Conservation (phyloP, 768 basidiomycete species). For the Termitomyces sp. region DNA sequence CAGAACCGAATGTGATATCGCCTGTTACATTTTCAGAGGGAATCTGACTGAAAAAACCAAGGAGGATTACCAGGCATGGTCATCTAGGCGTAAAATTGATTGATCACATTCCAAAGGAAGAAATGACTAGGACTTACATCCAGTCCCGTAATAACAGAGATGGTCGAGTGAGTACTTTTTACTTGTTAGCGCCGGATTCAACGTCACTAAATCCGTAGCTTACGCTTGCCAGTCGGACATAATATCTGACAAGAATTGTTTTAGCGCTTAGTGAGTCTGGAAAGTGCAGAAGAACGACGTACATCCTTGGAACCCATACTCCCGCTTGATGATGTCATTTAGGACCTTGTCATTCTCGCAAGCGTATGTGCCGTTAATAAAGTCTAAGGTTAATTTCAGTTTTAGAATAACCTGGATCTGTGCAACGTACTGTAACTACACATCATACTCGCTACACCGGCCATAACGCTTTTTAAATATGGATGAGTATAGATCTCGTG, state of each 20-base stretch:
- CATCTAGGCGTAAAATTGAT: conserved; percentile 39
- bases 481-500: conserved; percentile 73
- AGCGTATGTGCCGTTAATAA: conserved; percentile 66
- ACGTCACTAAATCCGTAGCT: conserved; percentile 10
- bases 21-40: background rate
- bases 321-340: conserved; percentile 71
- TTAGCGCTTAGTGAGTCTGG: background rate
- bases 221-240: conserved; percentile 74
- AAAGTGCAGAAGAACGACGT: conserved; percentile 15
- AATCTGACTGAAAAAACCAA: background rate
- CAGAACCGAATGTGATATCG: conserved; percentile 44
- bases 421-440: conserved; percentile 61
- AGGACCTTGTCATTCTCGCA: conserved; percentile 70
- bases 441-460: conserved; percentile 71
- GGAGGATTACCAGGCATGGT: conserved; percentile 51
- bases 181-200: background rate
- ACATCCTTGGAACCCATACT: conserved; percentile 77
- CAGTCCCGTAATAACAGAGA: conserved; percentile 53
- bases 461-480: conserved; percentile 67
- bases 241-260: conserved; percentile 33
- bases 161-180: conserved; percentile 49
- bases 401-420: background rate
- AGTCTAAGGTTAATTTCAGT: conserved; percentile 34
- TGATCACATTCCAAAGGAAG: background rate
- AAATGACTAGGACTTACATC: conserved; percentile 40